These are phyloP conservation scores for Lactifluus piperatus DNA, from an alignment of 768 basidiomycete genomes.

Conservation along the genomic window DNA sequence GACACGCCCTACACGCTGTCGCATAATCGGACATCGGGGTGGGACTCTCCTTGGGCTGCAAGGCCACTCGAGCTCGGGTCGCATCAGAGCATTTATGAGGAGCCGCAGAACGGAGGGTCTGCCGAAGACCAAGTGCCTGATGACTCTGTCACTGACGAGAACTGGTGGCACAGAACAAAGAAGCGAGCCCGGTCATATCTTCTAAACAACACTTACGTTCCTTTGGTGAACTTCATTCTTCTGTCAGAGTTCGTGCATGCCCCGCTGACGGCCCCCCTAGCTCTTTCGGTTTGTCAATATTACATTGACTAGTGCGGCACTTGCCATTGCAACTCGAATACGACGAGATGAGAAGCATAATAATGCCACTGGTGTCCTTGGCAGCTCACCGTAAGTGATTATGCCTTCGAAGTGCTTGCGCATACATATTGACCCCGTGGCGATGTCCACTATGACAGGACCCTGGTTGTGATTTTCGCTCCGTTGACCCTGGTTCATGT, in stretches of 20 bases:
- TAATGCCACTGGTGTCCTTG: constrained; percentile 59
- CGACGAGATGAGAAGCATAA: constrained; percentile 45
- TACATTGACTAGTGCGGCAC: constrained; percentile 67
- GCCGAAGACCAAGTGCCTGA: constrained; percentile 2
- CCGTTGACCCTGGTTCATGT: constrained; percentile 79
- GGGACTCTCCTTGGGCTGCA: constrained; percentile 63
- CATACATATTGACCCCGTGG: constrained; percentile 14
- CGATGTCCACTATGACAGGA: constrained; percentile 37
- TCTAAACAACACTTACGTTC: constrained; percentile 67
- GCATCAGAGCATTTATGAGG: constrained; percentile 2
- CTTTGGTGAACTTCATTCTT: constrained; percentile 44
- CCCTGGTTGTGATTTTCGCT: constrained; percentile 79
- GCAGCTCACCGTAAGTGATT: constrained; percentile 46
- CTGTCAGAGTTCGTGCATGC: not conserved
- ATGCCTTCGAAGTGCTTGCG: constrained; percentile 35
- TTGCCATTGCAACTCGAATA: constrained; percentile 73
- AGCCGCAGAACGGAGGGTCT: constrained; percentile 9
- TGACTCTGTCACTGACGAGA: constrained; percentile 13
- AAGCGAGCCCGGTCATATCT: constrained; percentile 58
- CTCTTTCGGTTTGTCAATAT: constrained; percentile 82
- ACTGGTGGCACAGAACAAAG: constrained; percentile 27
- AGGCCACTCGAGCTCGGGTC: constrained; percentile 25
- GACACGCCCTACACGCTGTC: constrained; percentile 40
- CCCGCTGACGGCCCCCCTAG: constrained; percentile 31
- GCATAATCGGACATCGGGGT: constrained; percentile 51